These are phyloP conservation scores for Phytophthora tubulina DNA, from an alignment of 352 stramenopile genomes.

Conservation along the genomic window DNA sequence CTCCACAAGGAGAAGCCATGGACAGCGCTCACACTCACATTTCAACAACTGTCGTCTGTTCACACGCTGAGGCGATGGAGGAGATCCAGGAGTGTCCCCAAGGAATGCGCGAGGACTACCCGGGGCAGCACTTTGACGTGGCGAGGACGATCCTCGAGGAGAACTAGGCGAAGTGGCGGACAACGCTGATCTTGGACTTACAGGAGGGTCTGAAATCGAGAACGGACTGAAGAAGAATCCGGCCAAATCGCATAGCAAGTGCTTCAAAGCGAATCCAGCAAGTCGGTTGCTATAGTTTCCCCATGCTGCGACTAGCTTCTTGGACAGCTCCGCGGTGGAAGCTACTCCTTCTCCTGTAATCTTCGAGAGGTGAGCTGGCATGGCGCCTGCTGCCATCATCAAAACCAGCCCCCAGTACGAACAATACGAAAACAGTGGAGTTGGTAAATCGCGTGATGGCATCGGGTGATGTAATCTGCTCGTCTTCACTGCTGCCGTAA, in stretches of 20 bases:
- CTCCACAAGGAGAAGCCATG: slow-evolving; percentile 78
- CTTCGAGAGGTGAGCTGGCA: slow-evolving; percentile 71
- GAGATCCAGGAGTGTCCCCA: slow-evolving; percentile 24
- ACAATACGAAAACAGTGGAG: slow-evolving; percentile 66
- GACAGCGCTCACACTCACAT: slow-evolving; percentile 75
- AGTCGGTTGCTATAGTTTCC: slow-evolving; percentile 63
- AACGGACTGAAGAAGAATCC: slow-evolving; percentile 72
- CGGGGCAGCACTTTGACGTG: slow-evolving; percentile 26
- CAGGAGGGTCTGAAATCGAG: slow-evolving; percentile 29
- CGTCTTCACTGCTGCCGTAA: slow-evolving; percentile 75
- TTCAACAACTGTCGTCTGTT: slow-evolving; percentile 66
- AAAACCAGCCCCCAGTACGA: slow-evolving; percentile 80
- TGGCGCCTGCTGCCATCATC: slow-evolving; percentile 53
- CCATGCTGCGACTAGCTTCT: slow-evolving; percentile 71
- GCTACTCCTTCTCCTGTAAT: slow-evolving; percentile 51
- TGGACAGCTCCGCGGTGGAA: slow-evolving; percentile 31
- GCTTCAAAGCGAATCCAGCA: slow-evolving; percentile 56
- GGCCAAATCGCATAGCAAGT: slow-evolving; percentile 71
- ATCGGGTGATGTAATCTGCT: slow-evolving; percentile 63
- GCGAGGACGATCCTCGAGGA: slow-evolving; percentile 28
- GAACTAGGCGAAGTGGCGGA: slow-evolving; percentile 15
- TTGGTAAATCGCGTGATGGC: slow-evolving; percentile 32
- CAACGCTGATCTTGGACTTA: slow-evolving; percentile 19
- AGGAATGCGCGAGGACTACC: slow-evolving; percentile 36
- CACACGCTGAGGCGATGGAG: slow-evolving; percentile 37